Evolutionary conservation across 805 yeast species (phyloP).

Genomic region (Starmerella scarabaei): DNA sequence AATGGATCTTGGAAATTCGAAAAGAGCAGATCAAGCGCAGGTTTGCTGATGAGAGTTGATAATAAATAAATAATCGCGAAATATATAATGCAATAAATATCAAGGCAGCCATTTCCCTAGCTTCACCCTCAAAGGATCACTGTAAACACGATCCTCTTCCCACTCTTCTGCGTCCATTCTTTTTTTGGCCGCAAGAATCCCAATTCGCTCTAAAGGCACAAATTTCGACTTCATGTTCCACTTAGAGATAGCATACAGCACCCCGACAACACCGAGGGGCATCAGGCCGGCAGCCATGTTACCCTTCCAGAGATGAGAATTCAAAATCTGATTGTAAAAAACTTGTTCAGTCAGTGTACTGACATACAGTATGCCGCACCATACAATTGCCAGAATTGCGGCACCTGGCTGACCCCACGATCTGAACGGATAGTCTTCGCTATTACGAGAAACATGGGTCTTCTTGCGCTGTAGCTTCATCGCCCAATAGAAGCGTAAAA

Average conservation of each 20-base stretch:
- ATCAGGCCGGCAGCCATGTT: constrained; percentile 23
- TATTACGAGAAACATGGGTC: constrained; percentile 52
- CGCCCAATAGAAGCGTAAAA: constrained; percentile 48
- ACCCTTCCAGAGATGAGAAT: constrained; percentile 2
- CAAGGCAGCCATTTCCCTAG: constrained; percentile 1
- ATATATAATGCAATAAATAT: not conserved
- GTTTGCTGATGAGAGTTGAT: not conserved
- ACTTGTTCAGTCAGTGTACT: constrained; percentile 2
- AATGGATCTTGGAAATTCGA: constrained; percentile 7
- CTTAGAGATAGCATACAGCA: constrained; percentile 43
- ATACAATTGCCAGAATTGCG: constrained; percentile 40
- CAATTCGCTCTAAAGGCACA: constrained; percentile 57
- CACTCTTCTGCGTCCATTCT: constrained; percentile 20
- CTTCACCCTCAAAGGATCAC: constrained; percentile 8
- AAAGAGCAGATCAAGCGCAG: constrained; percentile 2
- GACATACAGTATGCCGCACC: constrained; percentile 6
- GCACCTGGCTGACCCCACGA: constrained; percentile 56
- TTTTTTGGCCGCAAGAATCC: constrained; percentile 46
- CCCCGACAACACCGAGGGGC: constrained; percentile 38
- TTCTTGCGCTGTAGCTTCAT: constrained; percentile 32
- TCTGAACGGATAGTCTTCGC: constrained; percentile 52
- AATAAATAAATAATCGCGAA: not conserved
- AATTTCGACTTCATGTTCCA: constrained; percentile 45
- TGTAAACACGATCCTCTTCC: constrained; percentile 21
- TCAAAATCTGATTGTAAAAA: not conserved